Conservation (phyloP, 208 protist genomes). For the Naegleria fowleri region DNA sequence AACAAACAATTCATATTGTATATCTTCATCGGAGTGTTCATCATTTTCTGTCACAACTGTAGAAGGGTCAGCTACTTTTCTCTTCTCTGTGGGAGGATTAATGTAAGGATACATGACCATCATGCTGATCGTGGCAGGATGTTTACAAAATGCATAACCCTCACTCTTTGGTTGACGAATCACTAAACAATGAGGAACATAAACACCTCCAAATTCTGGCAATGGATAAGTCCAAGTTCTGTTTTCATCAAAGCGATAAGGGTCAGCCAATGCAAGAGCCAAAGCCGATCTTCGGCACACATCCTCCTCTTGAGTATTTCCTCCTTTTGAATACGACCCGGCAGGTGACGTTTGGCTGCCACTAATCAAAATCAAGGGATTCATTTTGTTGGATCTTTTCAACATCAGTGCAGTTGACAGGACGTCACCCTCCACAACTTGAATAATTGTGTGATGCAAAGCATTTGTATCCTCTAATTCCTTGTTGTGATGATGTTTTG, state of each 20-base stretch:
- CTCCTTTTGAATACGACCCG: neutral
- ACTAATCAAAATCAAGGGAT: neutral
- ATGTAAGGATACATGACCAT: neutral
- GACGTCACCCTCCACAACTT: neutral
- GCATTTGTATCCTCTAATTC: neutral
- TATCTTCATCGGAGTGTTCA: neutral
- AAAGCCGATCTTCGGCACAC: slow-evolving; percentile 13
- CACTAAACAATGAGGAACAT: neutral
- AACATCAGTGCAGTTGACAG: neutral
- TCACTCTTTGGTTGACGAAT: neutral
- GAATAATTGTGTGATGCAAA: neutral
- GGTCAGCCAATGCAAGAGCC: slow-evolving; percentile 7
- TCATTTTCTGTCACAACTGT: neutral
- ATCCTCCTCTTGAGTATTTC: slow-evolving; percentile 24
- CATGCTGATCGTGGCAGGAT: neutral
- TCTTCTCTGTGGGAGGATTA: slow-evolving; percentile 18
- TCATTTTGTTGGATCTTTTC: neutral
- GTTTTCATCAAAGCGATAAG: neutral
- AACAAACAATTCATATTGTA: neutral
- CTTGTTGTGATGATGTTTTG: neutral
- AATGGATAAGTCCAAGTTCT: slow-evolving; percentile 8
- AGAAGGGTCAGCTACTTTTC: neutral
- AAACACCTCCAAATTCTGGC: slow-evolving; percentile 15
- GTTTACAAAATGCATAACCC: slow-evolving; percentile 26
- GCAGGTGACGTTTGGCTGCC: neutral